Evolutionary conservation across 2,329 filamentous ascomycete species (phyloP), one percentile per base, ranked within the genome.

Genomic region (Corinectria fuckeliana): DNA sequence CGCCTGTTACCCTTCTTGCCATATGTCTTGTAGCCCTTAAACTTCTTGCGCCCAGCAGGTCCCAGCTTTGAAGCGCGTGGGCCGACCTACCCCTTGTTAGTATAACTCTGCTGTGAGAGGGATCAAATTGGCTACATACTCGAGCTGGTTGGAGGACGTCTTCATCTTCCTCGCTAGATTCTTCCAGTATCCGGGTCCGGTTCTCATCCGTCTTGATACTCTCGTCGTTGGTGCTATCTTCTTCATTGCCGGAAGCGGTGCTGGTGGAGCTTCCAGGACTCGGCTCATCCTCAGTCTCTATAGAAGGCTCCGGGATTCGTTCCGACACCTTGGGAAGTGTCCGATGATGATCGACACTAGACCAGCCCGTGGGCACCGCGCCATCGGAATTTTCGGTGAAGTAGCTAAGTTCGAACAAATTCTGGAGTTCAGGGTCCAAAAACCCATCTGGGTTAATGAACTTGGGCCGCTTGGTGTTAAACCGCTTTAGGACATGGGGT

Each of bases 391-490:
- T 62, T 52, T 84, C 83, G 20, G 78, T 74, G 61, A 89, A 87
- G 69, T 91, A 90, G 71, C 88, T 87, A 65, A 97, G 77, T 13
- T 91, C 86, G 71, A 98, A 98, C 14, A 97, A 78, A 57, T 87
- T 88, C 70, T 88, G 89, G 36, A 91, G 80, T 18, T 81, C 77
- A 1, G 85, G 78, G 1, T 86, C 83, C 21, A 98, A 84, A 62
- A 86, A 88, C 54, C 74, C 80, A 57, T 72, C 78, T 66, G 76
- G 83, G 65, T 78, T 77, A 63, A 79, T 80, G 81, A 79, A 92
- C 63, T 76, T 79, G 3, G 84, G 85, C 25, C 82, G 79, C 38
- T 74, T 75, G 11, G 68, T 75, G 61, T 81, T 85, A 74, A 85
- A 86, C 6, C 72, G 73, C 65, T 77, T 80, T 56, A 83, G 72